Conservation (phyloP, 805 yeast genomes). For the Starmerella tilneyi region DNA sequence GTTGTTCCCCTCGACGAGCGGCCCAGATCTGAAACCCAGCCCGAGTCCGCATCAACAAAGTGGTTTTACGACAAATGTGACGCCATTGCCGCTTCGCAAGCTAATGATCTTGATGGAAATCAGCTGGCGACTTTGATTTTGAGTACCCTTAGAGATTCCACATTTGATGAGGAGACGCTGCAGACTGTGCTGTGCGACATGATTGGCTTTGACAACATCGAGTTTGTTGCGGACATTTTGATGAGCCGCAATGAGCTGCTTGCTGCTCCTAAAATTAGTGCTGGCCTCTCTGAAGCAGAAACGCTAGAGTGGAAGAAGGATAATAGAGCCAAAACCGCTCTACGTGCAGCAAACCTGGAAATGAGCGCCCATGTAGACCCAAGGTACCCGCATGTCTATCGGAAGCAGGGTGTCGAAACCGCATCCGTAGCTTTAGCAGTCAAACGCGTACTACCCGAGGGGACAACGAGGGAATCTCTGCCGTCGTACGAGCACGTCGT, state of each 20-base stretch:
- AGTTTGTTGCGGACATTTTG: slow-evolving; percentile 56
- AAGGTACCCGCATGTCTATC: slow-evolving; percentile 79
- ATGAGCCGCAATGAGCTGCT: slow-evolving; percentile 30
- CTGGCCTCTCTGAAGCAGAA: slow-evolving; percentile 17
- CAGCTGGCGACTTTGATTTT: slow-evolving; percentile 13
- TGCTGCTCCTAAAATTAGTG: slow-evolving; percentile 7
- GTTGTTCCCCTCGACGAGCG: slow-evolving; percentile 1
- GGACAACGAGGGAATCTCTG: slow-evolving; percentile 44
- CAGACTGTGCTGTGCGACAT: slow-evolving; percentile 70
- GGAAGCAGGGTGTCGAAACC: slow-evolving; percentile 55
- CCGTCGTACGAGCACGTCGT: slow-evolving; percentile 65
- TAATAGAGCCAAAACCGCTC: slow-evolving; percentile 18
- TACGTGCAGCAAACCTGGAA: slow-evolving; percentile 23
- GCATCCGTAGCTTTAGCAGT: slow-evolving; percentile 66
- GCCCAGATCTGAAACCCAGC: background rate
- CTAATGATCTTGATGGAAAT: slow-evolving; percentile 8
- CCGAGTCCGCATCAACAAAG: background rate
- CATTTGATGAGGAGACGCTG: slow-evolving; percentile 42
- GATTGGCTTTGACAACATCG: slow-evolving; percentile 78
- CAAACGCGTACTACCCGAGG: slow-evolving; percentile 67
- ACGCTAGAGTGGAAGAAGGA: slow-evolving; percentile 20
- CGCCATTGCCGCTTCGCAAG: slow-evolving; percentile 9
- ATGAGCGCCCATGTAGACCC: slow-evolving; percentile 33
- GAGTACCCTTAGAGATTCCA: slow-evolving; percentile 25
- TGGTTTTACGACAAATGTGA: slow-evolving; percentile 16